These are phyloP conservation scores for Candida mesenterica DNA, from an alignment of 1,139 yeast species.

Conservation along the genomic window DNA sequence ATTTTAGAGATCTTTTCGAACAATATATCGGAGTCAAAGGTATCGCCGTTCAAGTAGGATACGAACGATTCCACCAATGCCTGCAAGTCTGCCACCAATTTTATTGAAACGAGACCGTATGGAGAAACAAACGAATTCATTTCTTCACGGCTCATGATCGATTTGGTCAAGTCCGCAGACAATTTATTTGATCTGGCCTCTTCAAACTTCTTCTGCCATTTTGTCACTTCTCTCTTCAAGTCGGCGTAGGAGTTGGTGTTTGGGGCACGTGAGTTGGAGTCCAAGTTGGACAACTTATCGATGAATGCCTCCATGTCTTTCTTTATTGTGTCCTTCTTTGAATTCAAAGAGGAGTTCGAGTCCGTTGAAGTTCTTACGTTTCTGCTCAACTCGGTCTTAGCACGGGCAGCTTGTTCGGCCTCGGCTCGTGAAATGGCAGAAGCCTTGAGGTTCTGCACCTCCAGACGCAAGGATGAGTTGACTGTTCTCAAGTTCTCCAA, in stretches of 20 bases:
- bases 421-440: constrained; percentile 1
- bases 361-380: neutral
- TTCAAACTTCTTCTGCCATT: constrained; percentile 51
- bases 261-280: constrained; percentile 16
- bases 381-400: neutral
- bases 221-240: constrained; percentile 30
- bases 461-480: constrained; percentile 5
- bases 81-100: constrained; percentile 45
- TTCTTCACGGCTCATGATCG: constrained; percentile 24
- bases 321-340: constrained; percentile 10
- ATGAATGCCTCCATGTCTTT: constrained; percentile 26
- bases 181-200: constrained; percentile 34
- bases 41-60: constrained; percentile 30
- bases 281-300: constrained; percentile 28
- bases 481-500: constrained; percentile 18
- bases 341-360: constrained; percentile 4
- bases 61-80: constrained; percentile 48
- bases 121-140: constrained; percentile 34
- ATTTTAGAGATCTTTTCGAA: constrained; percentile 57
- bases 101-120: constrained; percentile 46
- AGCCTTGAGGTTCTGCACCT: constrained; percentile 5
- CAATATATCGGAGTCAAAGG: constrained; percentile 39
- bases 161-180: constrained; percentile 22
- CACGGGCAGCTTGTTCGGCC: neutral
- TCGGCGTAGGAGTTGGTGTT: constrained; percentile 16